Evolutionary conservation across 108 stramenopile genomes (phyloP).

Genomic region (Cylindrotheca closterium): DNA sequence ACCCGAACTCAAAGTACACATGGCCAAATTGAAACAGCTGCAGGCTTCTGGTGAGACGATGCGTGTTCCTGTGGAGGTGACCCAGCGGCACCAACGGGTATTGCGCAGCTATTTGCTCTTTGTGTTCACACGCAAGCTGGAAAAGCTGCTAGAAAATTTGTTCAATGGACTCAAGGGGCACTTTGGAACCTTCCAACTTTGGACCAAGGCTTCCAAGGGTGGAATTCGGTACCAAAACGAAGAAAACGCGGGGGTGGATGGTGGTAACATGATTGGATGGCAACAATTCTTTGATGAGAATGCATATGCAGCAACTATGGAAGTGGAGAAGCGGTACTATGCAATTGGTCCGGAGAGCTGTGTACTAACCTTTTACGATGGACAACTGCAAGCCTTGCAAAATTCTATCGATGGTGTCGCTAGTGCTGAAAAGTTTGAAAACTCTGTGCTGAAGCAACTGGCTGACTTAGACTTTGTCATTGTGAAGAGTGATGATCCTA

Average conservation of each 20-base stretch:
- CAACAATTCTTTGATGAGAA: constrained; percentile 78
- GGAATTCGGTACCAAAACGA: constrained; percentile 52
- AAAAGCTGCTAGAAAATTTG: constrained; percentile 74
- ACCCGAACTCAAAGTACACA: constrained; percentile 37
- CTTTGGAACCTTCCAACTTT: constrained; percentile 66
- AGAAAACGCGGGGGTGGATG: constrained; percentile 39
- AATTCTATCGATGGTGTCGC: constrained; percentile 55
- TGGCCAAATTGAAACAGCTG: constrained; percentile 29
- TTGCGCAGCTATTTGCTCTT: constrained; percentile 67
- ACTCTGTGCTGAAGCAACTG: constrained; percentile 51
- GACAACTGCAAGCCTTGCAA: constrained; percentile 76
- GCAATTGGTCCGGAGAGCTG: constrained; percentile 82
- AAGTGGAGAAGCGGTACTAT: constrained; percentile 80
- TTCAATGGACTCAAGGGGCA: constrained; percentile 76
- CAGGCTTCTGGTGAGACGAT: constrained; percentile 11
- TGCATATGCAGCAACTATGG: constrained; percentile 77
- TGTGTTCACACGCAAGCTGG: constrained; percentile 66
- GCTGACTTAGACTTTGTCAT: constrained; percentile 61
- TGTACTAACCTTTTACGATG: constrained; percentile 79
- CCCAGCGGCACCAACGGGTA: constrained; percentile 48
- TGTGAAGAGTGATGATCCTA: constrained; percentile 14
- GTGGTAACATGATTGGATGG: constrained; percentile 58
- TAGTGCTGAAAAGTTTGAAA: constrained; percentile 49
- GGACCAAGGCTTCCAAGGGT: constrained; percentile 75
- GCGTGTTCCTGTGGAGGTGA: constrained; percentile 34